phyloP scores from a whole-genome alignment of 169 alveolate genomes.

The Plasmodium coatneyi region DNA sequence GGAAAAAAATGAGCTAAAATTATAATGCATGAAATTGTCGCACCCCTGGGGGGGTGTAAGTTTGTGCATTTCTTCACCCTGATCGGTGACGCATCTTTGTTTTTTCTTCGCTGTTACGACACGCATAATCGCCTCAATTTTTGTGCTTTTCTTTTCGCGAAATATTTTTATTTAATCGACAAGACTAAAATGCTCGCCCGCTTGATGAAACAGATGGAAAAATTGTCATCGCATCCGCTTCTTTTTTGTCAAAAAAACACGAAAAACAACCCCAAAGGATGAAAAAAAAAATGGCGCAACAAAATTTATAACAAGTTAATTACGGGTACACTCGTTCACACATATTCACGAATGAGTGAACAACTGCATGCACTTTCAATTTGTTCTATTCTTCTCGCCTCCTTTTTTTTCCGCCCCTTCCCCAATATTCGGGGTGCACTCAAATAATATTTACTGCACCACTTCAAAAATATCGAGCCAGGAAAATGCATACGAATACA shows the following conservation, averaged over 20 bases:
- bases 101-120: not conserved
- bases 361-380: not conserved
- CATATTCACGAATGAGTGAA: not conserved
- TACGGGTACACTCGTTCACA: not conserved
- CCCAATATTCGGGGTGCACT: not conserved
- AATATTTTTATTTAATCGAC: not conserved
- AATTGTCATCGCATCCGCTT: not conserved
- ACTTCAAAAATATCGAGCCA: not conserved
- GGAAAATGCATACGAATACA: not conserved
- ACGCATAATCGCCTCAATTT: not conserved
- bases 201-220: not conserved
- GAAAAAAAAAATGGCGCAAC: not conserved
- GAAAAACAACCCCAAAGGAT: not conserved
- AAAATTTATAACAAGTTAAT: not conserved
- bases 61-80: not conserved
- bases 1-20: not conserved
- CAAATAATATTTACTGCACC: not conserved
- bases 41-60: not conserved
- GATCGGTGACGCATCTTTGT: not conserved
- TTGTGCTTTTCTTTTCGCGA: not conserved
- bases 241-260: not conserved
- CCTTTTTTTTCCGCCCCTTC: not conserved
- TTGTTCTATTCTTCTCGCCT: not conserved
- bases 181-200: not conserved
- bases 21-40: not conserved